Evolutionary conservation across 495 filamentous ascomycete species (phyloP), one percentile per base, ranked within the genome.

Genomic region (Paragyromitra xinjiangensis): DNA sequence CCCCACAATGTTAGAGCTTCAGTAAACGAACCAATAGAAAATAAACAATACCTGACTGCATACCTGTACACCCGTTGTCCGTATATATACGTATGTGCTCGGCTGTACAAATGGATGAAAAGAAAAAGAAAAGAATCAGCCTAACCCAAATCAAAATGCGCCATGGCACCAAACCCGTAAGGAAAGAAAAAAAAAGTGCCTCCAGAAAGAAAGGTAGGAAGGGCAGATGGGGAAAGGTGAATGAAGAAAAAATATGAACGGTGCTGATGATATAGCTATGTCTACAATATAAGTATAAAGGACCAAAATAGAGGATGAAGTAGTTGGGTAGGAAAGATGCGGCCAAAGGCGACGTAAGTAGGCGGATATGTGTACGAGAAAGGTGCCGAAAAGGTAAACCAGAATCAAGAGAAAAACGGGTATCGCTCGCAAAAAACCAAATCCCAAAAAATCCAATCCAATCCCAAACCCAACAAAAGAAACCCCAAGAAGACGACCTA

Each of bases 391-490:
- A 55, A 77, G 8, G 19, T 64, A 65, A 75, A 58, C 42, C 16
- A 66, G 48, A 65, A 64, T 45, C 14, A 40, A 71, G 66, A 45
- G 55, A 56, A 64, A 72, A 68, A 62, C 37, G 26, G 51, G 48
- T 80, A 74, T 80, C 77, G 58, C 67, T 55, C 56, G 71, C 56
- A 61, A 80, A 64, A 80, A 73, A 37, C 75, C 42, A 78, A 56
- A 78, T 55, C 51, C 51, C 40, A 55, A 67, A 51, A 68, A 42
- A 11, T 34, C 64, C 50, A 74, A 16, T 42, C 65, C 53, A 63
- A 34, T 3, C 29, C 29, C 29, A 34, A 34, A 42, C 69, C 56
- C 58, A 69, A 51, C 62, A 78, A 79, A 78, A 62, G 61, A 65
- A 71, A 79, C 40, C n/a, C 45, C 55, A 48, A 29, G 39, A 14